Conservation (phyloP, 1,284 basidiomycete genomes). For the Moesziomyces parantarcticus region DNA sequence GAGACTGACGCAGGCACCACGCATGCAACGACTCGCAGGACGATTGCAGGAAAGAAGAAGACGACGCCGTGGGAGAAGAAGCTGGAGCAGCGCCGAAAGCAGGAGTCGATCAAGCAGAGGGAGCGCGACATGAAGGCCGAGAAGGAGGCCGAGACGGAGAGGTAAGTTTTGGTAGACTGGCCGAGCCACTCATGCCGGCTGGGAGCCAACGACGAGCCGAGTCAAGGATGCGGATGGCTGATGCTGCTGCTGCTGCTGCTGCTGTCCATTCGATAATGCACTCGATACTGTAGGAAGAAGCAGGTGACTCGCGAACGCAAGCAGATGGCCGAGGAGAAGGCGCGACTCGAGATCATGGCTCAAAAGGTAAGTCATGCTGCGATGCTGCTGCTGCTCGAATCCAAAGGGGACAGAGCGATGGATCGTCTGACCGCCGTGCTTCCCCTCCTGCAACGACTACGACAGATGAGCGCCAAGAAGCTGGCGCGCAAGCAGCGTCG, state of each 20-base stretch:
- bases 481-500: conserved; percentile 51
- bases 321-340: conserved; percentile 55
- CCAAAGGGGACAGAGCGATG: not conserved
- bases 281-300: conserved; percentile 44
- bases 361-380: conserved; percentile 49
- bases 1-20: not conserved
- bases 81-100: conserved; percentile 47
- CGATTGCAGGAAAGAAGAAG: conserved; percentile 40
- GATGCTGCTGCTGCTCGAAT: not conserved
- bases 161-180: conserved; percentile 22
- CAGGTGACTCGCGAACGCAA: conserved; percentile 46
- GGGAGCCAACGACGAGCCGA: too few relatives aligned
- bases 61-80: conserved; percentile 56
- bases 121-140: conserved; percentile 54
- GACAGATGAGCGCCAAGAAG: conserved; percentile 56
- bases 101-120: conserved; percentile 50
- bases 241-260: not conserved
- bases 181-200: too few relatives aligned
- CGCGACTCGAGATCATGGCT: conserved; percentile 52
- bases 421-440: not conserved
- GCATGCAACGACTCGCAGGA: conserved; percentile 9
- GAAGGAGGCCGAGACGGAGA: conserved; percentile 40
- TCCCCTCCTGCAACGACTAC: not conserved
- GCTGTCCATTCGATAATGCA: too few relatives aligned
- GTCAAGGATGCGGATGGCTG: too few relatives aligned